Evolutionary conservation across 192 early-diverging fungal genomes (phyloP), one percentile per base, ranked within the genome.

Genomic region (Podila clonocystis): DNA sequence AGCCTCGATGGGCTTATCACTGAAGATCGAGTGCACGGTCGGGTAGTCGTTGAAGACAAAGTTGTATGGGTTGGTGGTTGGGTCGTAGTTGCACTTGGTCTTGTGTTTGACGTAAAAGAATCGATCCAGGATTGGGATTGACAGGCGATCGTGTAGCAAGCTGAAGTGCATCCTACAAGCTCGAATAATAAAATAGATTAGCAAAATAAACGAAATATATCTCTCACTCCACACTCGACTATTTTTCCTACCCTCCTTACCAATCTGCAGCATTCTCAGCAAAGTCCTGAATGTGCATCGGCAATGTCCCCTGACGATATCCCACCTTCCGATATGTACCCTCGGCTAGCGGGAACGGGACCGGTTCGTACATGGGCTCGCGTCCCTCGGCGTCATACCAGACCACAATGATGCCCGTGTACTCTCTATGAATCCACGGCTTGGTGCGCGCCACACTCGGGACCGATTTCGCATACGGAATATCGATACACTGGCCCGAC

Each of bases 31-130:
- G 41, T 80, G 77, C 11, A 73, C 67, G 4, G 77, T 73, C 9
- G 77, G 77, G n/a, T 80, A 73, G 45, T 80, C 77, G 22, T 72
- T 80, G 58, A 80, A 72, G 17, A 80, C 70, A 80, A 80, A 80
- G 49, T 80, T 80, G 48, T 65, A 80, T 0, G 77, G 66, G 62
- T 72, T 80, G 15, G 77, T 80, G 26, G 62, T 70, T 5, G 77
- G 62, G 30, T 80, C 66, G 57, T 80, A 73, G 63, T 80, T 80
- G 71, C 77, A 80, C 38, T 68, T 61, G 9, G 77, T 80, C 12
- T 22, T 57, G 67, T 80, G 77, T 29, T 58, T 72, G 52, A 79
- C 17, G 50, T 72, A 79, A 45, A 79, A 68, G 65, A 79, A 72
- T 55, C 71, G 65, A 24, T 80, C 77, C 71, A 80, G 45, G 31